phyloP scores from a whole-genome alignment of 805 yeast species.

The Debaryomyces maramus region DNA sequence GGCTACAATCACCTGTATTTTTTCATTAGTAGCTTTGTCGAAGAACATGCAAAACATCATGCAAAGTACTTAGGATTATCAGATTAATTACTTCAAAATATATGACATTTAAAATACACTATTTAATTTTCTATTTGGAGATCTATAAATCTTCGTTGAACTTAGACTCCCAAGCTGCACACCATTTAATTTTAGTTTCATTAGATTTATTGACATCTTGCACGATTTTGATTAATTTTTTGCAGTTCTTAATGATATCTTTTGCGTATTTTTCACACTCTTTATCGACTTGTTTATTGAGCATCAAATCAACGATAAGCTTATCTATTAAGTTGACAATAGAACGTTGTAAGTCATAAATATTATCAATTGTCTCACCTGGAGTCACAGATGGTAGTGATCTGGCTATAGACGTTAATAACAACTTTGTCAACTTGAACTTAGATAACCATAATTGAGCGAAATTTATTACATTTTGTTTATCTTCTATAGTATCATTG shows the following conservation, averaged over 20 bases:
- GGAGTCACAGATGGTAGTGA: slow-evolving; percentile 49
- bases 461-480: slow-evolving; percentile 34
- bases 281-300: slow-evolving; percentile 43
- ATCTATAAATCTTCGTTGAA: slow-evolving; percentile 23
- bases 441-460: slow-evolving; percentile 53
- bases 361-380: slow-evolving; percentile 48
- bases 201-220: slow-evolving; percentile 48
- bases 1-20: slow-evolving; percentile 93
- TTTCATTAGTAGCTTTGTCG: slow-evolving; percentile 76
- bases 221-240: slow-evolving; percentile 36
- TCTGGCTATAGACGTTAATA: slow-evolving; percentile 58
- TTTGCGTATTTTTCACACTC: slow-evolving; percentile 27
- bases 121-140: background rate
- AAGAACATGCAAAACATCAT: slow-evolving; percentile 83
- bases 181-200: slow-evolving; percentile 58
- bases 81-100: slow-evolving; percentile 8
- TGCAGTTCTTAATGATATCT: slow-evolving; percentile 26
- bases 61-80: slow-evolving; percentile 58
- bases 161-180: slow-evolving; percentile 52
- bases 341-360: slow-evolving; percentile 42
- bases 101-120: background rate
- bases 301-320: slow-evolving; percentile 56
- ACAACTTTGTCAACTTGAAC: slow-evolving; percentile 55
- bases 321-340: slow-evolving; percentile 55
- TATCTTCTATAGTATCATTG: slow-evolving; percentile 23